Conservation (phyloP, 2,329 filamentous ascomycete species). For the Paecilomyces formosus region DNA sequence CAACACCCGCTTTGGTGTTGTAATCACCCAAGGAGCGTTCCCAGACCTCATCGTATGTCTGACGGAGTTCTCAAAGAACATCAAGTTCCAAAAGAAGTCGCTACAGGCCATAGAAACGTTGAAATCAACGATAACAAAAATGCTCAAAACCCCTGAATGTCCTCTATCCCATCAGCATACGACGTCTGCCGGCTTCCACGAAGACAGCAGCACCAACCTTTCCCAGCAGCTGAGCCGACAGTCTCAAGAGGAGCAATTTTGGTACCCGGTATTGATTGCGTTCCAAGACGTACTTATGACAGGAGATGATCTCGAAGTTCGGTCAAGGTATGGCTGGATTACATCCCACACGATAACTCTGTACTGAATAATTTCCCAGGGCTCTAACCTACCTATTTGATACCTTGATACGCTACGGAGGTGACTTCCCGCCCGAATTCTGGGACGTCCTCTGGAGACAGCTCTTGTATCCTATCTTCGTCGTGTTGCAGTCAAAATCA, state of each 20-base stretch:
- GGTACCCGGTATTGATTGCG: slow-evolving; percentile 96
- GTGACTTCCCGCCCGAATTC: slow-evolving; percentile 85
- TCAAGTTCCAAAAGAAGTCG: slow-evolving; percentile 97
- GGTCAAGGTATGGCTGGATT: slow-evolving; percentile 48
- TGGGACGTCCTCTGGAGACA: slow-evolving; percentile 99
- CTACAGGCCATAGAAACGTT: slow-evolving; percentile 90
- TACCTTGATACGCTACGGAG: slow-evolving; percentile 79
- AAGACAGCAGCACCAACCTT: slow-evolving; percentile 39
- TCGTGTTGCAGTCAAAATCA: slow-evolving; percentile 90
- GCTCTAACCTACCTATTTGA: slow-evolving; percentile 97
- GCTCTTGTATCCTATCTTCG: slow-evolving; percentile 94
- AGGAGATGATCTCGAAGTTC: slow-evolving; percentile 92
- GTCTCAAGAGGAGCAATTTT: slow-evolving; percentile 92
- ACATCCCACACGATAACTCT: slow-evolving; percentile 32
- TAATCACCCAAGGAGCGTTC: slow-evolving; percentile 94
- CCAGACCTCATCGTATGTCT: slow-evolving; percentile 93
- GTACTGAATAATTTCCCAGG: slow-evolving; percentile 20
- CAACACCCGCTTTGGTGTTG: slow-evolving; percentile 87
- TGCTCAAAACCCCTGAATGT: slow-evolving; percentile 93
- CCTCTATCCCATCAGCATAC: slow-evolving; percentile 65
- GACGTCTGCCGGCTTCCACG: slow-evolving; percentile 38
- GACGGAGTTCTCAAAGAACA: slow-evolving; percentile 98
- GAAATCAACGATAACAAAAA: slow-evolving; percentile 86
- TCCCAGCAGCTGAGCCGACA: slow-evolving; percentile 65
- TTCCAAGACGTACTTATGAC: slow-evolving; percentile 99